A percentile compares a stretch with the other conserved stretches of the same genome.
These are phyloP conservation scores for Tulasnella sp. DNA, from an alignment of 768 basidiomycete species.

Conservation along the genomic window DNA sequence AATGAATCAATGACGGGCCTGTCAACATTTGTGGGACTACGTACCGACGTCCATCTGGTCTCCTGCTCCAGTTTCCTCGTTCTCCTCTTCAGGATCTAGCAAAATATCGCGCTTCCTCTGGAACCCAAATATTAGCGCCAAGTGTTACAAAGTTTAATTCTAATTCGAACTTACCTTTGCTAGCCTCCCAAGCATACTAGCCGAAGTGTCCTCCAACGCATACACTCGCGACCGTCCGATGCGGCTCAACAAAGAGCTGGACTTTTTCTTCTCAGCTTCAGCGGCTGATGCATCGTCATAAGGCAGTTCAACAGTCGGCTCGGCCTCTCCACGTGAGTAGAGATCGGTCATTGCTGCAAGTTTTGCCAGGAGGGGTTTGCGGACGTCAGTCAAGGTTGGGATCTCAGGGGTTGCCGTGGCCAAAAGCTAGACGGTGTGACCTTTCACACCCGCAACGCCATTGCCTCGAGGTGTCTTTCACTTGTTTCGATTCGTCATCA, in stretches of 20 bases:
- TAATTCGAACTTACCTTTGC: conserved; percentile 67
- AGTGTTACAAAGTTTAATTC: conserved; percentile 39
- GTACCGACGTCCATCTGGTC: conserved; percentile 38
- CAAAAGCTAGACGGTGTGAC: background rate
- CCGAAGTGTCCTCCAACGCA: conserved; percentile 64
- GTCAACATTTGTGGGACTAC: conserved; percentile 23
- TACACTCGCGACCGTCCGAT: conserved; percentile 66
- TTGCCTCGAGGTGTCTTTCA: background rate
- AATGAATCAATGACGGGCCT: background rate
- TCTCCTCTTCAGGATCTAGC: conserved; percentile 40
- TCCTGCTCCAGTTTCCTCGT: conserved; percentile 17
- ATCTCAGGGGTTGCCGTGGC: conserved; percentile 3
- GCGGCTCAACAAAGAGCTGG: conserved; percentile 6
- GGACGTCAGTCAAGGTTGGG: background rate
- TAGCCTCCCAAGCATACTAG: conserved; percentile 42
- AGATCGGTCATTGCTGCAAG: conserved; percentile 4
- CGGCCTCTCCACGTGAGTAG: background rate
- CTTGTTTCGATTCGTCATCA: background rate
- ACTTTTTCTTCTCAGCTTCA: conserved; percentile 11
- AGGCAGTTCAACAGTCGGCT: conserved; percentile 3
- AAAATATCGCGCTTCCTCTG: conserved; percentile 48
- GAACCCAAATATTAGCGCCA: conserved; percentile 28
- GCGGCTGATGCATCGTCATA: conserved; percentile 6
- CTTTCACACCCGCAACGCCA: conserved; percentile 1
- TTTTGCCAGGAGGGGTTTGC: background rate